Conservation (phyloP, 2,329 filamentous ascomycete species). For the Diaporthe caulivora region DNA sequence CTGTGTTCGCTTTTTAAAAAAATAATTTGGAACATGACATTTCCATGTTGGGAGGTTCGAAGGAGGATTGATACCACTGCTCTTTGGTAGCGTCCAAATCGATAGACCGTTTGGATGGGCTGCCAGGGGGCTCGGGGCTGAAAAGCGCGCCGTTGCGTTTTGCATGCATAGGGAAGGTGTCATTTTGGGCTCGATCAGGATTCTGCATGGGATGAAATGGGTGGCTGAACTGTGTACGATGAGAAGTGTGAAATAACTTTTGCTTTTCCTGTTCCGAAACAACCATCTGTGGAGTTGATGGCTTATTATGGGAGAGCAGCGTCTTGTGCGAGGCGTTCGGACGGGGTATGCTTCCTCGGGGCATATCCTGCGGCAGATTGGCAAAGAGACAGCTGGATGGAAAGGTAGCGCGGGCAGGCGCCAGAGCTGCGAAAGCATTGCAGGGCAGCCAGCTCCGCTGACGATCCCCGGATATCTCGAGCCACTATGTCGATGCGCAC, state of each 20-base stretch:
- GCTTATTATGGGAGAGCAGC: constrained; percentile 1
- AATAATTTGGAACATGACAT: constrained; percentile 14
- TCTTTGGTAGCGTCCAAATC: constrained; percentile 14
- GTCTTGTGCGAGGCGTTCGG: constrained; percentile 4
- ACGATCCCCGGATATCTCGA: constrained; percentile 20
- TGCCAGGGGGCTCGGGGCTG: constrained; percentile 27
- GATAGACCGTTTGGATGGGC: constrained; percentile 20
- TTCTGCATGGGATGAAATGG: constrained; percentile 37
- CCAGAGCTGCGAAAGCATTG: constrained; percentile 37
- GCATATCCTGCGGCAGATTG: constrained; percentile 19
- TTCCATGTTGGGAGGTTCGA: constrained; percentile 9
- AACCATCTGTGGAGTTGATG: constrained; percentile 27
- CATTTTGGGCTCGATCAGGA: constrained; percentile 33
- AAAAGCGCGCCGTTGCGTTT: constrained; percentile 39
- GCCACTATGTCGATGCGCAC: constrained; percentile 27
- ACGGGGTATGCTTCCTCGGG: background rate
- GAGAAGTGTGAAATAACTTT: constrained; percentile 35
- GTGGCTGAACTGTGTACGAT: constrained; percentile 40
- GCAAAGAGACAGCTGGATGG: constrained; percentile 26
- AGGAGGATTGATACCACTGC: constrained; percentile 38
- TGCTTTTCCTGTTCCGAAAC: constrained; percentile 25
- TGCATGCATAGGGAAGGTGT: constrained; percentile 41
- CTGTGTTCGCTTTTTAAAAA: background rate
- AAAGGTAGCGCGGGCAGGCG: constrained; percentile 30
- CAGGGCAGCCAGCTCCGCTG: constrained; percentile 34